These are phyloP conservation scores for Trichoderma hamatum DNA, from an alignment of 2,329 filamentous ascomycete species.

Conservation along the genomic window DNA sequence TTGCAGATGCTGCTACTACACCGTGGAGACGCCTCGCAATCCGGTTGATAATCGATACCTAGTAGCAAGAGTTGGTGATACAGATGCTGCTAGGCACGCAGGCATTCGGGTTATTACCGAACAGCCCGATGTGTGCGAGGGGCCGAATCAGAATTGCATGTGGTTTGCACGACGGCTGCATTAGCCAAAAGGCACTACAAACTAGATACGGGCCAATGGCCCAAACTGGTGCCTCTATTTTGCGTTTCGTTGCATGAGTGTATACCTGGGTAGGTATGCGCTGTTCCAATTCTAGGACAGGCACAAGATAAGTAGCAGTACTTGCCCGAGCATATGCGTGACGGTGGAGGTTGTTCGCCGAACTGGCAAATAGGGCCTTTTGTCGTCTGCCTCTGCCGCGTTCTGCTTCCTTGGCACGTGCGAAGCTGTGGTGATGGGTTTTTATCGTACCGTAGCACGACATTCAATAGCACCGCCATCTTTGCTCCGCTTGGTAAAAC, in stretches of 20 bases:
- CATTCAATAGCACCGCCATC: neutral
- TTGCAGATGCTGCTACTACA: neutral
- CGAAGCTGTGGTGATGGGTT: neutral
- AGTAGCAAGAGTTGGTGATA: neutral
- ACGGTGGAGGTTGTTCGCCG: constrained; percentile 12
- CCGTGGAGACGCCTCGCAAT: neutral
- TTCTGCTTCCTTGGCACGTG: neutral
- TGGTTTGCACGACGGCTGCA: neutral
- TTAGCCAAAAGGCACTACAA: neutral
- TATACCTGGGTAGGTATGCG: neutral
- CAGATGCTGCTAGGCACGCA: neutral
- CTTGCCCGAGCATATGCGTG: neutral
- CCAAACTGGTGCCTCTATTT: neutral
- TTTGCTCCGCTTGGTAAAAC: neutral
- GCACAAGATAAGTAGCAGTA: neutral
- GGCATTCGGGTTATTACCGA: neutral
- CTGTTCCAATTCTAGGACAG: neutral
- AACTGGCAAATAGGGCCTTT: constrained; percentile 7
- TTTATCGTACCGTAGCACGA: neutral
- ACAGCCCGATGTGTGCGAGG: neutral
- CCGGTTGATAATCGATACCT: neutral
- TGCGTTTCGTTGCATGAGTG: neutral
- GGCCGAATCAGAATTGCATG: neutral
- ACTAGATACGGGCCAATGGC: neutral
- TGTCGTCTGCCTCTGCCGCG: neutral